Conservation (phyloP, 108 stramenopile genomes). For the Pseudonitzschia pungens region DNA sequence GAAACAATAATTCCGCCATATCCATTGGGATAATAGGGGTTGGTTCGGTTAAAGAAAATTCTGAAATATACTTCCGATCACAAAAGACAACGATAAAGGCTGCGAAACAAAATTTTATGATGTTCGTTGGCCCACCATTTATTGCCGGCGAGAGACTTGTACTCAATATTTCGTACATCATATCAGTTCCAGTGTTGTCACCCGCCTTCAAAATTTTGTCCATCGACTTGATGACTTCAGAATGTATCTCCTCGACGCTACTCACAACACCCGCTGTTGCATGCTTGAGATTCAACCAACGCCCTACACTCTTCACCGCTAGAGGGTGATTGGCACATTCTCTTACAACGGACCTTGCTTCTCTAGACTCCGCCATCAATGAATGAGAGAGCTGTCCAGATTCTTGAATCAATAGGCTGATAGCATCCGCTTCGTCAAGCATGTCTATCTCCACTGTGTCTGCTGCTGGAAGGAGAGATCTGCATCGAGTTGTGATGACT, state of each 20-base stretch:
- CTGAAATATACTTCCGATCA: conserved; percentile 42
- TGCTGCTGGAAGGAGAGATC: conserved; percentile 44
- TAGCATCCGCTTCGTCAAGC: conserved; percentile 59
- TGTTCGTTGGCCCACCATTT: conserved; percentile 64
- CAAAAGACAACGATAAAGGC: conserved; percentile 69
- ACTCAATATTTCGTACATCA: conserved; percentile 71
- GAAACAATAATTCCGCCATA: conserved; percentile 59
- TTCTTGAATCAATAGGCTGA: conserved; percentile 60
- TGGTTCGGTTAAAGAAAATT: conserved; percentile 48
- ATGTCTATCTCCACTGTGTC: conserved; percentile 68
- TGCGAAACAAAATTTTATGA: conserved; percentile 72
- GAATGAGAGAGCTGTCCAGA: conserved; percentile 55
- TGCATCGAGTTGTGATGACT: conserved; percentile 55
- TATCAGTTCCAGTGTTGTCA: conserved; percentile 46
- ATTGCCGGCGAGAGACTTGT: conserved; percentile 71
- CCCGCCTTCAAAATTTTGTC: conserved; percentile 60
- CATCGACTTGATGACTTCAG: conserved; percentile 58
- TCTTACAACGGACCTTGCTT: conserved; percentile 50
- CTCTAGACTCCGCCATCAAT: conserved; percentile 47
- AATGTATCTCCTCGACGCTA: conserved; percentile 47
- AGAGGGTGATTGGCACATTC: conserved; percentile 71
- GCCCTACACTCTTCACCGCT: conserved; percentile 72
- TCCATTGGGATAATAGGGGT: conserved; percentile 59
- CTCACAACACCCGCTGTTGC: conserved; percentile 61
- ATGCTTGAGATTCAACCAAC: conserved; percentile 74